Evolutionary conservation across 139 green algal genomes (phyloP).

Genomic region (Zygnema cylindricum): DNA sequence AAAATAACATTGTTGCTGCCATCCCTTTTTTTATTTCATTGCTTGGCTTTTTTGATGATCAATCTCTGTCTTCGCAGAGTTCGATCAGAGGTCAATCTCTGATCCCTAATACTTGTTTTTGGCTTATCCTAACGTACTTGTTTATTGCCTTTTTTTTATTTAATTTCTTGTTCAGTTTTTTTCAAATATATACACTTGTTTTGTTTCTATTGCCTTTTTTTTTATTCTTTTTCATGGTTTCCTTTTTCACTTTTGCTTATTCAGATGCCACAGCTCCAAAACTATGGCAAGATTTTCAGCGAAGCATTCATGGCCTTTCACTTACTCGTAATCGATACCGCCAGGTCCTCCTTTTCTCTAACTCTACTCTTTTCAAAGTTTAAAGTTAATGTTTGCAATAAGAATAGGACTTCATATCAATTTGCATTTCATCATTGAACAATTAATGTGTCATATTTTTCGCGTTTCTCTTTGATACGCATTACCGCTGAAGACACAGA

Average conservation of each 20-base stretch:
- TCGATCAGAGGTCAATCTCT: background rate
- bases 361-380: background rate
- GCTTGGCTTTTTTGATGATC: no score
- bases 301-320: constrained; percentile 27
- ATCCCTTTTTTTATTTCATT: no score
- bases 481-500: no score
- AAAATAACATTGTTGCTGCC: no score
- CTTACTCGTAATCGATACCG: constrained; percentile 32
- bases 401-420: no score
- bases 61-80: no score
- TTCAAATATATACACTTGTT: background rate
- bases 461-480: no score
- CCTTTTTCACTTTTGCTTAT: no score
- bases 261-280: constrained; percentile 33
- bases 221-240: no score
- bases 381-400: no score
- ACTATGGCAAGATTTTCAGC: constrained; percentile 56
- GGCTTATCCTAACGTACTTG: background rate
- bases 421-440: no score
- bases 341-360: background rate
- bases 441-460: no score
- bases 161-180: background rate
- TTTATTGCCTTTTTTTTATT: background rate
- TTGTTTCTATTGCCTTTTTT: background rate
- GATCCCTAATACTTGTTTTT: background rate